phyloP scores from a whole-genome alignment of 2,329 filamentous ascomycete species.

The Corniculantispora saksenae region DNA sequence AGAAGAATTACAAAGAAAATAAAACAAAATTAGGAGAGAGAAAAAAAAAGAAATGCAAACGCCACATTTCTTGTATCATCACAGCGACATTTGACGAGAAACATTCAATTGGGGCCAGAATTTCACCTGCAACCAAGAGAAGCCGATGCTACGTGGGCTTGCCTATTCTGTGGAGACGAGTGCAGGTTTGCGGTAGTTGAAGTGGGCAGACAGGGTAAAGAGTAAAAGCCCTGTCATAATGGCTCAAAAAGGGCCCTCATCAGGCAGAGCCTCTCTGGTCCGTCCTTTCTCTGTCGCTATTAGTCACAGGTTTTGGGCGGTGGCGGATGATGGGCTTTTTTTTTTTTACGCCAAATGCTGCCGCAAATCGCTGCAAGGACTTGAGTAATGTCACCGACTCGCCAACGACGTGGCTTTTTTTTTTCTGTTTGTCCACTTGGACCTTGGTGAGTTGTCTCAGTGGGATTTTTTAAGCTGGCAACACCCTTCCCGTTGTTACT shows the following conservation, averaged over 20 bases:
- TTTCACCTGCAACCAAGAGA: background rate
- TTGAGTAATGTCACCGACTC: slow-evolving; percentile 18
- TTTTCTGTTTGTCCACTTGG: background rate
- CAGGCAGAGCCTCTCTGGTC: background rate
- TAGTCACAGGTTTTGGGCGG: slow-evolving; percentile 3
- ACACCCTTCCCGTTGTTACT: background rate
- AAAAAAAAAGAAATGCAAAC: background rate
- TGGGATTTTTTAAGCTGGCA: background rate
- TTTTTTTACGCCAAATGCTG: background rate
- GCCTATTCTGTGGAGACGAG: slow-evolving; percentile 8
- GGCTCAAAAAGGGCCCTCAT: background rate
- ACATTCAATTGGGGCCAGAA: background rate
- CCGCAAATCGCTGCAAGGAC: slow-evolving; percentile 4
- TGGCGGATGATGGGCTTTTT: slow-evolving; percentile 13
- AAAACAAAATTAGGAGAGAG: background rate
- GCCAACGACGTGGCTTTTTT: background rate
- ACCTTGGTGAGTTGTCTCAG: background rate
- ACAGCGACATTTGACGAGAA: background rate
- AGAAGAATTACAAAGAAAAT: background rate
- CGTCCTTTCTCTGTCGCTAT: too few species aligned
- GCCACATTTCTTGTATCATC: background rate
- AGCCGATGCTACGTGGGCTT: slow-evolving; percentile 16
- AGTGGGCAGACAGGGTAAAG: background rate
- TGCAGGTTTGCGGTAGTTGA: slow-evolving; percentile 1
- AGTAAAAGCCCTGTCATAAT: background rate